Percentiles rank a stretch among this genome's conserved stretches.
These are phyloP conservation scores for Tagetes erecta DNA, from an alignment of 129 eudicot species.

Conservation along the genomic window DNA sequence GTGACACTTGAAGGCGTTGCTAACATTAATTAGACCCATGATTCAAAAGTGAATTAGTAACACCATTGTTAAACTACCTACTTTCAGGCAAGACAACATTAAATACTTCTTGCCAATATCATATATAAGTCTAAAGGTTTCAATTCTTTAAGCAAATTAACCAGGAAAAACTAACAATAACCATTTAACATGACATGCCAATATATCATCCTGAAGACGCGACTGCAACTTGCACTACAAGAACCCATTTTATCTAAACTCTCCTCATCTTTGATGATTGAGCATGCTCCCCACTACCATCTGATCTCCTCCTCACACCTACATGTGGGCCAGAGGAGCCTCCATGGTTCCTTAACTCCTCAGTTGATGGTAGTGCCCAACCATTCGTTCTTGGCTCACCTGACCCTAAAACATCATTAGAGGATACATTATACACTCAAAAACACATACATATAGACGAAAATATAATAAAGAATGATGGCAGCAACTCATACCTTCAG, in stretches of 20 bases:
- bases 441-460: not conserved
- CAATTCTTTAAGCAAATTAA: not conserved
- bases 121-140: not conserved
- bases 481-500: conserved; percentile 30
- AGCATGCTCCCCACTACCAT: conserved; percentile 15
- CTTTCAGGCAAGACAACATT: not conserved
- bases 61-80: not conserved
- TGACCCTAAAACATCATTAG: conserved; percentile 24
- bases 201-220: not conserved
- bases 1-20: not conserved
- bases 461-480: not conserved
- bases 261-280: conserved; percentile 29
- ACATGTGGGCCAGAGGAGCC: not conserved
- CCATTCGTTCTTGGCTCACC: conserved; percentile 51
- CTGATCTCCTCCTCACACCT: conserved; percentile 39
- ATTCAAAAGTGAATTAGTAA: too few species aligned
- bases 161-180: not conserved
- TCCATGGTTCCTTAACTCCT: conserved; percentile 7
- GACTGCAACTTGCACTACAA: conserved; percentile 15
- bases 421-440: not conserved
- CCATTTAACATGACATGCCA: not conserved
- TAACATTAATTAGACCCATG: too few species aligned
- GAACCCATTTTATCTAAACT: conserved; percentile 7
- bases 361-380: conserved; percentile 73
- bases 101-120: not conserved